These are phyloP conservation scores for Gracilariopsis chorda DNA, from an alignment of 23 red algal species.

Conservation along the genomic window DNA sequence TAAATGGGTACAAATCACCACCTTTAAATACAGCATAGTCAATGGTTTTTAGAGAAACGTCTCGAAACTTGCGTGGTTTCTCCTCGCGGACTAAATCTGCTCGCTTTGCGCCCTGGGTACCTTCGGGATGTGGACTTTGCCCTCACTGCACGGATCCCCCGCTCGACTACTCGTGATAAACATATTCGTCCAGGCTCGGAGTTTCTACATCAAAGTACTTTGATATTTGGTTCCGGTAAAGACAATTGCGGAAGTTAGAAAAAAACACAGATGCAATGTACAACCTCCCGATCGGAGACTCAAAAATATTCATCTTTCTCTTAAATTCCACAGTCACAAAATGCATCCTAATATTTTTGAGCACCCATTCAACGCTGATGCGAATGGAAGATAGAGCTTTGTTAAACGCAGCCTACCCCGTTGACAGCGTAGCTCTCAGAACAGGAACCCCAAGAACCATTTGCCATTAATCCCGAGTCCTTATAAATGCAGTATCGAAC, in stretches of 20 bases:
- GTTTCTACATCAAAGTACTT: too few species aligned
- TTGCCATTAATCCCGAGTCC: neutral
- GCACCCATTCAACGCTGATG: neutral
- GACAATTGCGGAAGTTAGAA: neutral
- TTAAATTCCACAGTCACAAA: conserved; percentile 1
- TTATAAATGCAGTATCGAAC: too few species aligned
- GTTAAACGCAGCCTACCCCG: too few species aligned
- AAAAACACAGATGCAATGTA: neutral
- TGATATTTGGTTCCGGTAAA: neutral
- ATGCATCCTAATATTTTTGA: neutral
- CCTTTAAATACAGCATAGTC: too few species aligned
- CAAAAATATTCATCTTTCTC: neutral
- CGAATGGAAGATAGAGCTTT: neutral
- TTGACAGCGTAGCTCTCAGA: too few species aligned
- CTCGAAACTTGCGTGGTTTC: too few species aligned
- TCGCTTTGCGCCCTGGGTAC: neutral
- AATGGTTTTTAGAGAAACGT: too few species aligned
- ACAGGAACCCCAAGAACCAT: neutral
- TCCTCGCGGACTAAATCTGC: neutral
- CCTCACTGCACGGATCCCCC: neutral
- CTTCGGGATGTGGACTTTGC: neutral
- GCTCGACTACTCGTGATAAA: too few species aligned
- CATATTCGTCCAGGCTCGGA: too few species aligned
- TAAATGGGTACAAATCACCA: too few species aligned
- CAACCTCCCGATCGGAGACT: neutral